These are phyloP conservation scores for Coemansia sp. DNA, from an alignment of 192 early-diverging fungal genomes.

Conservation along the genomic window DNA sequence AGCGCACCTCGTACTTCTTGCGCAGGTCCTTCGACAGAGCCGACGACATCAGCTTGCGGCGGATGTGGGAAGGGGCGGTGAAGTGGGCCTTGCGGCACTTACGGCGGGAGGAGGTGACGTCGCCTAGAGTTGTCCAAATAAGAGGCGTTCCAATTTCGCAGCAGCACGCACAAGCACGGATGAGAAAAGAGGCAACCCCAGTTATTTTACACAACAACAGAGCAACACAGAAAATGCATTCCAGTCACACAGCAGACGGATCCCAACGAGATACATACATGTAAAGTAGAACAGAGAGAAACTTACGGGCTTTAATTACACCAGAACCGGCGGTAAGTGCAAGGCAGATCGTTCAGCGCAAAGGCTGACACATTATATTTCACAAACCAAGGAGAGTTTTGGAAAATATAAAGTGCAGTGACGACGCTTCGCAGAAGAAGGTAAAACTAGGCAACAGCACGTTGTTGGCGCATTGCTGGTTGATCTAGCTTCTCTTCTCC, in stretches of 20 bases:
- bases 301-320: conserved; percentile 4
- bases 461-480: neutral
- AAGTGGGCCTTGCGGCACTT: conserved; percentile 99
- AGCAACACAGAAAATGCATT: conserved; percentile 6
- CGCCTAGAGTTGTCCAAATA: conserved; percentile 48
- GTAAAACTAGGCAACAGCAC: neutral
- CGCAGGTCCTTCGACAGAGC: conserved; percentile 97
- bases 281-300: conserved; percentile 1
- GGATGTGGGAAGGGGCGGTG: conserved; percentile 88
- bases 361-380: conserved; percentile 41
- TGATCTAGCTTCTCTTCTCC: neutral
- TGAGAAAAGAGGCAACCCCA: neutral
- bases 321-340: too few species aligned
- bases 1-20: conserved; percentile 94
- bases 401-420: conserved; percentile 36
- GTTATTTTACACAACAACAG: neutral
- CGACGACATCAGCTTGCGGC: conserved; percentile 96
- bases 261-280: neutral
- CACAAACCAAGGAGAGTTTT: conserved; percentile 9
- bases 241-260: neutral
- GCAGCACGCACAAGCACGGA: neutral
- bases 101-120: conserved; percentile 86
- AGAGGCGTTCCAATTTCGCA: neutral
- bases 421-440: conserved; percentile 34
- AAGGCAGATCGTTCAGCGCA: conserved; percentile 49